Evolutionary conservation across 345 rosid genomes (phyloP), one percentile per base, ranked within the genome.

Genomic region (Cardamine occulta): DNA sequence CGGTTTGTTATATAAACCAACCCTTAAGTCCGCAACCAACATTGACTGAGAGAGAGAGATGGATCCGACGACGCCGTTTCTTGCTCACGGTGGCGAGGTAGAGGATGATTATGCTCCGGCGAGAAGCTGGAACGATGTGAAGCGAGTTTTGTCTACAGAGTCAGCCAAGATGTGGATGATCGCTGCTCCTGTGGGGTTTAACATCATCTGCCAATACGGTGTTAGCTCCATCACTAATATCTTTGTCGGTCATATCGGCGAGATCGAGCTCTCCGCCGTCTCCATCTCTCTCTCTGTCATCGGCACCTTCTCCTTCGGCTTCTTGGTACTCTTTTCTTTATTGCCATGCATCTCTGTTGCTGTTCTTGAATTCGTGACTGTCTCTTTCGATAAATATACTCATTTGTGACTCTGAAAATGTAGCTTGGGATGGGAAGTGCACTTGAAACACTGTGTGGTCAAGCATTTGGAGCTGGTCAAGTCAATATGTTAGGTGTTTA

Each of bases 341-440:
- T 14, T 63, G 11, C 21, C 40, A 17, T 49, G 31, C 11, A n/a
- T 54, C 12, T 47, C 21, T 47, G 51, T 47, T 44, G n/a, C n/a
- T 40, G 15, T 40, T 44, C 49, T 44, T 44, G 49, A 44, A 15
- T 44, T 44, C 5, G 2, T 40, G 7, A 37, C 42, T 10, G 1
- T 39, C 39, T 34, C 39, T 0, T 35, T 40, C 21, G 10, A 7
- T 10, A 48, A 6, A 8, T 48, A 18, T 48, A 18, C 19, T 21
- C 23, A 45, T 17, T 48, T 7, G 53, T 48, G 10, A 48, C 53
- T 48, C 10, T 58, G 13, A 62, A 39, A 14, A 2, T 71, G 86
- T 72, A 92, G 97, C 89, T 91, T 51, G 98, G 98, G 1, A 88
- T 88, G 98, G 98, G 92, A 66, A 93, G 98, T 82, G 98, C 96